Evolutionary conservation across 768 basidiomycete species (phyloP).

Genomic region (Lanmaoa rubissima): DNA sequence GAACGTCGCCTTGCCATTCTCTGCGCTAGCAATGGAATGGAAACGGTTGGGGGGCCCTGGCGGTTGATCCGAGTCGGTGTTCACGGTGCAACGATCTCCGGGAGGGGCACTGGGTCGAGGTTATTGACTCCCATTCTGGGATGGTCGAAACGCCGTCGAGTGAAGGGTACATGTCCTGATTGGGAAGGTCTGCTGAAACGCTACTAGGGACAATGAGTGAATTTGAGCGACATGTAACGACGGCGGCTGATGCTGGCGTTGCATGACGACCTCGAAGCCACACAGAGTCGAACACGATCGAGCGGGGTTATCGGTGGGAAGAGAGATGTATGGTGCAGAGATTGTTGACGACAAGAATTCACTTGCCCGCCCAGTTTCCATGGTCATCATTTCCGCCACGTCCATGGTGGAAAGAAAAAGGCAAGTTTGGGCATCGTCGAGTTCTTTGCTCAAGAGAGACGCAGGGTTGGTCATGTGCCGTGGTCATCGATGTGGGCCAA

Average conservation of each 20-base stretch:
- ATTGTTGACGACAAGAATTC: background rate
- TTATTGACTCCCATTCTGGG: conserved; percentile 5
- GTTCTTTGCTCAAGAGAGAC: background rate
- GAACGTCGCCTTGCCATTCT: no score
- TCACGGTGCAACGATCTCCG: background rate
- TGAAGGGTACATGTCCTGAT: background rate
- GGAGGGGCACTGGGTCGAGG: background rate
- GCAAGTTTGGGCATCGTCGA: background rate
- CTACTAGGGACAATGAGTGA: background rate
- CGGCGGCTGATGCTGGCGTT: conserved; percentile 8
- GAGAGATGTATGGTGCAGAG: background rate
- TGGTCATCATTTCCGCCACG: conserved; percentile 16
- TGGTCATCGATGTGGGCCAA: conserved; percentile 1
- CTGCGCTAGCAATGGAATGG: no score
- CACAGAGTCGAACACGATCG: conserved; percentile 8
- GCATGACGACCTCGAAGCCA: conserved; percentile 22
- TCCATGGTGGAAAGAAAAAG: background rate
- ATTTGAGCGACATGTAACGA: background rate
- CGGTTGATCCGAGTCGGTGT: background rate
- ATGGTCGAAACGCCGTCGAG: conserved; percentile 10
- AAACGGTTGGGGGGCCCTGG: no score
- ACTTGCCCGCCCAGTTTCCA: background rate
- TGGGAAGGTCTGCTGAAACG: conserved; percentile 2
- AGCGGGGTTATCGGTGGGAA: conserved; percentile 14
- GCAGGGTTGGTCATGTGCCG: conserved; percentile 13